These are phyloP conservation scores for Henningerozyma blattae DNA, from an alignment of 805 yeast genomes.

Conservation along the genomic window DNA sequence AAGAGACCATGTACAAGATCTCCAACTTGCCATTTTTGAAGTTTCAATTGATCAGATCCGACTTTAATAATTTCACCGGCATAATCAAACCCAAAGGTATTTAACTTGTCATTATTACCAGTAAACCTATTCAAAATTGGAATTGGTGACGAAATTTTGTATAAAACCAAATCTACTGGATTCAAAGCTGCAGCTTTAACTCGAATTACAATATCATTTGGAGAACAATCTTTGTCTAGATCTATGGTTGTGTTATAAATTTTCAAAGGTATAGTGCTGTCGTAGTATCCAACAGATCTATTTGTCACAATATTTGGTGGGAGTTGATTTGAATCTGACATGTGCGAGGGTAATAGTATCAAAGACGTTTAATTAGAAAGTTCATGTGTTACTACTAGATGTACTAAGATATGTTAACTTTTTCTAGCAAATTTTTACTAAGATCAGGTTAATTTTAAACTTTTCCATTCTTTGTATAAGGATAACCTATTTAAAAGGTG, in stretches of 20 bases:
- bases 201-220: conserved; percentile 17
- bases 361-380: no score
- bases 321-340: no score
- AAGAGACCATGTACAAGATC: conserved; percentile 19
- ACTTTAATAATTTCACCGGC: conserved; percentile 19
- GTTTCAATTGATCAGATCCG: conserved; percentile 9
- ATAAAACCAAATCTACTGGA: conserved; percentile 18
- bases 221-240: conserved; percentile 13
- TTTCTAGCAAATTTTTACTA: no score
- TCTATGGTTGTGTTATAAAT: conserved; percentile 10
- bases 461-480: no score
- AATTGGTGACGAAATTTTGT: conserved; percentile 6
- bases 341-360: no score
- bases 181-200: conserved; percentile 23
- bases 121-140: no score
- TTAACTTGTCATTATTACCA: conserved; percentile 3
- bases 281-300: background rate
- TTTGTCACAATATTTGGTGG: no score
- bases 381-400: no score
- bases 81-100: conserved; percentile 20
- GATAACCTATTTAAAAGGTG: no score
- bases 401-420: no score
- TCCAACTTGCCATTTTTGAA: conserved; percentile 15
- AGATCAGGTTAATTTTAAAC: no score
- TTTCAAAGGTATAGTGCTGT: conserved; percentile 1